Base-by-base conservation (phyloP, 139 green algal genomes). In the Eudorina sp. region DNA sequence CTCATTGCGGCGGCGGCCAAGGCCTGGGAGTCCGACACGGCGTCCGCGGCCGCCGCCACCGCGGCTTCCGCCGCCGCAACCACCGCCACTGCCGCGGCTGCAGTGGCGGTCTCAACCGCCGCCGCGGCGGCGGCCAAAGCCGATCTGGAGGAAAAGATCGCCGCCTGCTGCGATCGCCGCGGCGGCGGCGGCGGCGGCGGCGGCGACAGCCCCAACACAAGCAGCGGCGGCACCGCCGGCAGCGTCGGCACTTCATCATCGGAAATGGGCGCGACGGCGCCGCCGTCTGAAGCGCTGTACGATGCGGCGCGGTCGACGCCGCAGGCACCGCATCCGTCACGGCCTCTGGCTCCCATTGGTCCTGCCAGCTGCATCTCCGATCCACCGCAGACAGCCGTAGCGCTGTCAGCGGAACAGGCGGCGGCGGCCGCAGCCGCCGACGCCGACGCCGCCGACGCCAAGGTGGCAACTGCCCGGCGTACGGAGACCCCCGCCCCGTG, bases 141-240 rank as follows among this genome's bases (percentile, higher is more conserved):
- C 48, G 38, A n/a, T 51, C 31, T 86, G 43, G 53, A 76, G 36
- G 46, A 23, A 21, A n/a, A n/a, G 38, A 18, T 73, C n/a, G 45
- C 23, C 64, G 46, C 69, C 43, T 25, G 43, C 29, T 43, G 16
- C 58, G 48, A 48, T 23, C 4, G 40, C 69, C 83, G 23, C 72
- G 72, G 72, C 27, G 45, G 43, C 72, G 72, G 72, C 43, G 7
- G 72, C 73, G 73, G 27, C 27, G 45, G 73, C 45, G n/a, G 2
- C 46, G 73, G 69, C 34, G 53, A 53, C 55, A 55, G 76, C 51
- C 46, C 64, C 41, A 78, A 34, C 36, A 62, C 40, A 19, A 48
- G 64, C 58, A 62, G 53, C 55, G 53, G 70, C 55, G 53, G 70
- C 69, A 72, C 36, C 80, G 11, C 29, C 70, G 70, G 21, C 58